A percentile compares a stretch with the other conserved stretches of the same genome.
These are phyloP conservation scores for Rhododendron henanense DNA, from an alignment of 148 eudicot genomes.

Conservation along the genomic window DNA sequence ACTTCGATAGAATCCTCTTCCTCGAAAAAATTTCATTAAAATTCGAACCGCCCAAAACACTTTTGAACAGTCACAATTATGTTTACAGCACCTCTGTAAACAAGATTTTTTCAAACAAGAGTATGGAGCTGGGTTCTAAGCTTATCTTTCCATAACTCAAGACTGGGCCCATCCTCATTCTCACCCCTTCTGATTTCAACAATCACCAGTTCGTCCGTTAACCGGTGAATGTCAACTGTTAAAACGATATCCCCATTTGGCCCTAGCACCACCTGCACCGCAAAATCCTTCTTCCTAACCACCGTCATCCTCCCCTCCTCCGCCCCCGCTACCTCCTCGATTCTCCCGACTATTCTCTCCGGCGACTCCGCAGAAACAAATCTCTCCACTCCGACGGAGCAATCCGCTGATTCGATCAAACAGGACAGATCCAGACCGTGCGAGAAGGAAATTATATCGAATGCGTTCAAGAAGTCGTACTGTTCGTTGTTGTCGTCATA, in stretches of 20 bases:
- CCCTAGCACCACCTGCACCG: conserved; percentile 29
- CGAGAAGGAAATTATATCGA: conserved; percentile 66
- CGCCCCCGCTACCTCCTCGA: conserved; percentile 45
- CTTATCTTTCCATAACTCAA: conserved; percentile 40
- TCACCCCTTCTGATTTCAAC: conserved; percentile 43
- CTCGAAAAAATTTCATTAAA: no score
- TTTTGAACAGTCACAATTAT: no score
- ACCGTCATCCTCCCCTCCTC: conserved; percentile 24
- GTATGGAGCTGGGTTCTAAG: conserved; percentile 27
- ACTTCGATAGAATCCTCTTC: no score
- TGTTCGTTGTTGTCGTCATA: background rate
- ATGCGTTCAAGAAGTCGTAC: conserved; percentile 39
- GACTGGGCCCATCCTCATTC: conserved; percentile 25
- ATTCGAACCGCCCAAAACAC: no score
- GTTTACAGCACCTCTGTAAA: no score
- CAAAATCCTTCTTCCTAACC: conserved; percentile 29
- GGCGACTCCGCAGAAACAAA: conserved; percentile 43
- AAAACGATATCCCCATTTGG: conserved; percentile 30
- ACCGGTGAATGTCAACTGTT: conserved; percentile 34
- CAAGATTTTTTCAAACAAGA: no score
- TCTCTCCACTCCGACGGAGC: conserved; percentile 26
- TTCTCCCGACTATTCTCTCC: conserved; percentile 32
- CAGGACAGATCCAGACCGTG: conserved; percentile 54
- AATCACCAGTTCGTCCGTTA: conserved; percentile 41
- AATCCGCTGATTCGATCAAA: conserved; percentile 27